Evolutionary conservation across 371 early-diverging fungal genomes (phyloP).

Genomic region (Mortierella sp.): DNA sequence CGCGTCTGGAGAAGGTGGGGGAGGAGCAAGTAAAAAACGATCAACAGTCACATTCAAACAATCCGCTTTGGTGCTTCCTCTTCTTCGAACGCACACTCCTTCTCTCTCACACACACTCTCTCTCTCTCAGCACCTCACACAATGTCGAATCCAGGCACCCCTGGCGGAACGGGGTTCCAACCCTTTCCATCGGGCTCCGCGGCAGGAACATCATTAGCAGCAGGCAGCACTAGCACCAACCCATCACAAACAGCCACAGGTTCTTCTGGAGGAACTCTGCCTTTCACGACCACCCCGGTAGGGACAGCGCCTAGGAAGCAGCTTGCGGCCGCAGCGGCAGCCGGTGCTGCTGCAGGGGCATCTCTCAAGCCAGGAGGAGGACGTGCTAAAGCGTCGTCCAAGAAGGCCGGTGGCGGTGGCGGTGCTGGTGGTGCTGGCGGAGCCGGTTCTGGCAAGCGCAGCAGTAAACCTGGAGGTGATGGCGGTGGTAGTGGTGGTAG

Average conservation of each 20-base stretch:
- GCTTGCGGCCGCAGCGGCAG: slow-evolving; percentile 38
- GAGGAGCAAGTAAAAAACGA: no score
- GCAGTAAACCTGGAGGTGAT: slow-evolving; percentile 19
- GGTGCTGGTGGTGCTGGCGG: slow-evolving; percentile 7
- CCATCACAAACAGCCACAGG: neutral
- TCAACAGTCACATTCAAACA: neutral
- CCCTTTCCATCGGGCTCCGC: slow-evolving; percentile 19
- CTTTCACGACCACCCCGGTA: slow-evolving; percentile 28
- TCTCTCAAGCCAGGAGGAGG: slow-evolving; percentile 22
- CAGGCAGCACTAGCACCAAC: neutral
- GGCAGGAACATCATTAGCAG: slow-evolving; percentile 20
- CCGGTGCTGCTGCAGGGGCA: slow-evolving; percentile 34
- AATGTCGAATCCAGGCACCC: slow-evolving; percentile 32
- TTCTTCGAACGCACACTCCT: neutral
- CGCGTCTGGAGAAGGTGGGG: no score
- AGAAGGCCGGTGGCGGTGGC: slow-evolving; percentile 8
- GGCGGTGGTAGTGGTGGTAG: slow-evolving; percentile 19
- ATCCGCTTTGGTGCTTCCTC: no score
- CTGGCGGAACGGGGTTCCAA: slow-evolving; percentile 23
- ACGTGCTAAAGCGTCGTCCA: slow-evolving; percentile 26
- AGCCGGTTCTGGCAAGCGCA: slow-evolving; percentile 20
- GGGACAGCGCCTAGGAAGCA: slow-evolving; percentile 46
- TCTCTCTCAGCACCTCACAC: neutral
- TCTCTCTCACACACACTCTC: neutral
- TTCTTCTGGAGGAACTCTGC: neutral